phyloP scores from a whole-genome alignment of 2,329 filamentous ascomycete species.

The Epichloe sp. region DNA sequence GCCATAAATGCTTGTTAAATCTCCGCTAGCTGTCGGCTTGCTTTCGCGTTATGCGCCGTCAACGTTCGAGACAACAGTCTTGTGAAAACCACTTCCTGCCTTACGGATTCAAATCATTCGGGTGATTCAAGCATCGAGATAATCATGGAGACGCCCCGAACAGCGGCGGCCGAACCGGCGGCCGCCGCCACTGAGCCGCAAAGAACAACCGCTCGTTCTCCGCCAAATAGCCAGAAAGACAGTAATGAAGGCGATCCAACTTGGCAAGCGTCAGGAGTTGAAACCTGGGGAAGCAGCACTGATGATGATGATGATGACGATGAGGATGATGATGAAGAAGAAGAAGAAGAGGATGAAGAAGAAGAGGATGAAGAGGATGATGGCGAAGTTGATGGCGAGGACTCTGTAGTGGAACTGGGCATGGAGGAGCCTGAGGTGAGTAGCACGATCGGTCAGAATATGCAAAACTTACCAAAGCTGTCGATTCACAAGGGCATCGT shows the following conservation, averaged over 20 bases:
- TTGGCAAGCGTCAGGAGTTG: neutral
- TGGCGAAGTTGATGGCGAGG: neutral
- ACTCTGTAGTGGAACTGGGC: neutral
- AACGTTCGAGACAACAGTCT: neutral
- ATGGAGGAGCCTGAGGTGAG: neutral
- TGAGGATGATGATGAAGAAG: neutral
- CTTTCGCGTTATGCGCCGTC: neutral
- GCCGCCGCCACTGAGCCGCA: neutral
- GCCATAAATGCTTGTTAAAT: too few species aligned
- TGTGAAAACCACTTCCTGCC: too few species aligned
- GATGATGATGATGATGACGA: neutral
- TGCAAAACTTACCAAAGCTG: neutral
- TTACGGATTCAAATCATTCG: too few species aligned
- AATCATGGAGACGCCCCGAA: neutral
- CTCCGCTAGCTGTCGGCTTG: too few species aligned
- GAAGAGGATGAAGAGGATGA: neutral
- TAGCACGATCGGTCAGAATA: neutral
- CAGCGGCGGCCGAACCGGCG: neutral
- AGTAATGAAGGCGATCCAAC: neutral
- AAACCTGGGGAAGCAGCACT: conserved; percentile 1
- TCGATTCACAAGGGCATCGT: neutral
- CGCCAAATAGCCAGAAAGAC: neutral
- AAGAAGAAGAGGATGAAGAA: too few species aligned
- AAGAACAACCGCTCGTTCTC: neutral
- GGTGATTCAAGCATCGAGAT: too few species aligned